A percentile compares a stretch with the other conserved stretches of the same genome.
These are phyloP conservation scores for Termitomyces sp. DNA, from an alignment of 768 basidiomycete genomes.

Conservation along the genomic window DNA sequence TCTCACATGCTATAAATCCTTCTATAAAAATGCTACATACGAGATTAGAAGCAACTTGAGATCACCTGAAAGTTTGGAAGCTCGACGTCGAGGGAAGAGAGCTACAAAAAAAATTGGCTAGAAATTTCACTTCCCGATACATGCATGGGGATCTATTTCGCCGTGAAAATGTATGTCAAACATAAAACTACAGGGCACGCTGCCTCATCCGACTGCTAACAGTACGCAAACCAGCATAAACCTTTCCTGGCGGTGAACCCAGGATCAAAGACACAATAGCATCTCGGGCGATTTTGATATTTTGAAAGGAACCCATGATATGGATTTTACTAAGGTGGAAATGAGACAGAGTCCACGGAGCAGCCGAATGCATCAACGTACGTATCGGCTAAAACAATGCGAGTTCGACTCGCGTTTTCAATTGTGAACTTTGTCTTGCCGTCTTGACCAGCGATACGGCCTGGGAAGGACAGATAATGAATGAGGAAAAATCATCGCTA, in stretches of 20 bases:
- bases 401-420: conserved; percentile 93
- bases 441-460: conserved; percentile 97
- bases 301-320: conserved; percentile 97
- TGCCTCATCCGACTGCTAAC: conserved; percentile 93
- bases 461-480: conserved; percentile 30
- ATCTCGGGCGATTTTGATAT: conserved; percentile 96
- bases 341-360: neutral
- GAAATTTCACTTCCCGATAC: too few species aligned
- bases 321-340: conserved; percentile 74
- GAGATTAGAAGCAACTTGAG: too few species aligned
- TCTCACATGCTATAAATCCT: too few species aligned
- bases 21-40: too few species aligned
- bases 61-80: too few species aligned
- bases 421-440: conserved; percentile 99
- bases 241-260: conserved; percentile 92
- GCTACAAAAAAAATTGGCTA: too few species aligned
- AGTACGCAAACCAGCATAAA: conserved; percentile 86
- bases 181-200: conserved; percentile 59
- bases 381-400: conserved; percentile 99
- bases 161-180: neutral
- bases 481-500: neutral
- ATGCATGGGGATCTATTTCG: neutral
- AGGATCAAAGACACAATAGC: conserved; percentile 94
- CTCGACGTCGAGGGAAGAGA: too few species aligned
- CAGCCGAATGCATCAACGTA: conserved; percentile 34